Evolutionary conservation across 108 stramenopile species (phyloP).

Genomic region (Chaetoceros tenuissimus): DNA sequence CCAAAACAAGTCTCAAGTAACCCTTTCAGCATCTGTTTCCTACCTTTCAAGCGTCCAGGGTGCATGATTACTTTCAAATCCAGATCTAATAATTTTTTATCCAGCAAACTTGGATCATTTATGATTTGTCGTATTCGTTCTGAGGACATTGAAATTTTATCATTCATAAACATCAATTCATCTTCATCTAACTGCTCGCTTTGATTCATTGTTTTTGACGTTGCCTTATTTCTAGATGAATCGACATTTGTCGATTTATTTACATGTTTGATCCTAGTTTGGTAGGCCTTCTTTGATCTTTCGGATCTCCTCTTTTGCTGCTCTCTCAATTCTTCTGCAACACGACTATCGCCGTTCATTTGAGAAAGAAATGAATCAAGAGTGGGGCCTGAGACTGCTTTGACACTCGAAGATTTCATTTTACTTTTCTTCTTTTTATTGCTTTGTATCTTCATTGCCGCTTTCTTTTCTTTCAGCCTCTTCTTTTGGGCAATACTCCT

Average conservation of each 20-base stretch:
- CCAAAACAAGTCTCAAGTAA: conserved; percentile 51
- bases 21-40: conserved; percentile 35
- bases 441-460: conserved; percentile 4
- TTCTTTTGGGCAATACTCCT: conserved; percentile 7
- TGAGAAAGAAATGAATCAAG: conserved; percentile 11
- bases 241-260: conserved; percentile 8
- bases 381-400: neutral
- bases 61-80: conserved; percentile 54
- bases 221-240: conserved; percentile 4
- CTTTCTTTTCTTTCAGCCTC: conserved; percentile 11
- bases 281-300: conserved; percentile 45
- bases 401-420: neutral
- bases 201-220: conserved; percentile 1
- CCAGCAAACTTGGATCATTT: too few species aligned
- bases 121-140: conserved; percentile 18
- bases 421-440: conserved; percentile 4
- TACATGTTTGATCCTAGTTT: conserved; percentile 25
- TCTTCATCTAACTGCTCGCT: conserved; percentile 7
- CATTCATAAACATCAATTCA: conserved; percentile 2
- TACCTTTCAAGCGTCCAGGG: conserved; percentile 32
- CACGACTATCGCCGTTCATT: neutral
- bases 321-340: conserved; percentile 13
- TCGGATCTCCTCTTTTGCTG: conserved; percentile 34
- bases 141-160: conserved; percentile 35
- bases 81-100: too few species aligned